phyloP scores from a whole-genome alignment of 2,329 filamentous ascomycete genomes.

The Chaetomiaceae sp. region DNA sequence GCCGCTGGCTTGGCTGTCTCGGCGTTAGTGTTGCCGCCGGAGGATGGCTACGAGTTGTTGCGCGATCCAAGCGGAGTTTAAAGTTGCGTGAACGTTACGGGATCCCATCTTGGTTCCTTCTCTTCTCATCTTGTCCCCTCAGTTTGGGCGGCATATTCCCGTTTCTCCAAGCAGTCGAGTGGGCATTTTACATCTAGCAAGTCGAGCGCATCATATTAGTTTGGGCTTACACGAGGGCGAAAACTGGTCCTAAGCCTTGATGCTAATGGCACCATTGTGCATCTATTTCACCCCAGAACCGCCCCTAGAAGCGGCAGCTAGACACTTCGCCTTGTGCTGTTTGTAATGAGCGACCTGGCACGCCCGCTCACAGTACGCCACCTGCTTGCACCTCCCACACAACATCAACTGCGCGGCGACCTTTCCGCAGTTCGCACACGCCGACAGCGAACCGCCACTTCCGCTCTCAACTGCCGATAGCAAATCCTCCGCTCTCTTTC shows the following conservation, averaged over 20 bases:
- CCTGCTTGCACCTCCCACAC: conserved; percentile 29
- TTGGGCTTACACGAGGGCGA: no score
- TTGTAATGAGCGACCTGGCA: conserved; percentile 30
- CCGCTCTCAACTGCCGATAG: conserved; percentile 17
- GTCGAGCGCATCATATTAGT: no score
- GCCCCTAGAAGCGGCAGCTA: conserved; percentile 2
- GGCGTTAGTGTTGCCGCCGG: conserved; percentile 64
- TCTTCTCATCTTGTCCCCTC: not conserved
- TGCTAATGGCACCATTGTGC: no score
- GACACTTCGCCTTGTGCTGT: conserved; percentile 28
- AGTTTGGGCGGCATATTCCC: not conserved
- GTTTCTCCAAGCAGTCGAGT: no score
- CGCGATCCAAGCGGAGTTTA: conserved; percentile 29
- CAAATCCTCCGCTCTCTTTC: conserved; percentile 28
- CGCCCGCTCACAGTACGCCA: conserved; percentile 28
- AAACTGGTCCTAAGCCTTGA: no score
- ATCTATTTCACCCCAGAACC: not conserved
- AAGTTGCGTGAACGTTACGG: not conserved
- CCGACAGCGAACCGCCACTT: conserved; percentile 6
- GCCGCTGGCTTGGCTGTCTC: conserved; percentile 58
- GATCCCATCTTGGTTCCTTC: no score
- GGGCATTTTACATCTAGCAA: no score
- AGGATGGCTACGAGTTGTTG: conserved; percentile 77
- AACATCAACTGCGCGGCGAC: conserved; percentile 26
- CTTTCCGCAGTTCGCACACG: conserved; percentile 26